Evolutionary conservation across 441 rosid genomes (phyloP), one percentile per base, ranked within the genome.

Genomic region (Erodium chrysanthum): DNA sequence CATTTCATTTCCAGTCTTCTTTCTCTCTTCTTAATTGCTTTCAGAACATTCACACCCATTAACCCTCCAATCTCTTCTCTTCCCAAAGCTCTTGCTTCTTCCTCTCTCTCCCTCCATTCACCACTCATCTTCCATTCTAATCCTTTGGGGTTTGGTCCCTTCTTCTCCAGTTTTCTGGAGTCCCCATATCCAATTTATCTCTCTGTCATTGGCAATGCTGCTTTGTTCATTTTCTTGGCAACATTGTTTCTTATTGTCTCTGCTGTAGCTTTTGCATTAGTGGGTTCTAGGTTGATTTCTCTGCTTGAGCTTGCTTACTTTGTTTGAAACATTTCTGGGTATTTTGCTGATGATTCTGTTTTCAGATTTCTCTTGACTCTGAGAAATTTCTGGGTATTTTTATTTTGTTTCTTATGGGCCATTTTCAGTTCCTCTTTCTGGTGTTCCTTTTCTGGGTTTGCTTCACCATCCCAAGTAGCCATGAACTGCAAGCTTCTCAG

Each of bases 401-500:
- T 4, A 20, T 66, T 44, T 18, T 59, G 69, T 66, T 29, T 29
- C n/a, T 61, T 14, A 18, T 92, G 97, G 83, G 71, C 61, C 68
- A 33, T 22, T 70, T 68, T 33, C 75, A 67, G 60, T 58, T 76
- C 77, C 70, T 81, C 48, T 74, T 72, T 50, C 48, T 82, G 2
- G 65, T 80, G 62, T 72, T 74, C 54, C 76, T 84, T 73, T 83
- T 84, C 44, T 85, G 86, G 84, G 66, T 68, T 50, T 46, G 80
- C 71, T 76, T 78, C 71, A 54, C 9, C 11, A 40, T 84, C 20
- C 82, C 75, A 64, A 75, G 69, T 54, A 79, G 85, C 68, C 79
- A 85, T 66, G 86, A 79, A 76, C 78, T 89, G 62, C 95, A 84
- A 40, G 58, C 77, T 77, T 79, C 85, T 68, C 92, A 91, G 74